phyloP scores from a whole-genome alignment of 2,329 filamentous ascomycete genomes.

The Sporothrix globosa region DNA sequence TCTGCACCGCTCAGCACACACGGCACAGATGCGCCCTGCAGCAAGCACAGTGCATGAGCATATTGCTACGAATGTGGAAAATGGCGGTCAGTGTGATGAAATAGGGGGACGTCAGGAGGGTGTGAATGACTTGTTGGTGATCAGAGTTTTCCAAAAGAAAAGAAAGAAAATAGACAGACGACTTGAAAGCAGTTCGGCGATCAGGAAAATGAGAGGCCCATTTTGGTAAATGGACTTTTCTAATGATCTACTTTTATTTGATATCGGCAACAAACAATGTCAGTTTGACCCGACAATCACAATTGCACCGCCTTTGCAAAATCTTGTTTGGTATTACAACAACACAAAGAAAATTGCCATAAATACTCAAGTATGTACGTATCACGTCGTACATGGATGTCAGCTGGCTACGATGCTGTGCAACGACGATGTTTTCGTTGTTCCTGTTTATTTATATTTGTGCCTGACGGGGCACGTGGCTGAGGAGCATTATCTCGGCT shows the following conservation, averaged over 20 bases:
- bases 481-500: not conserved
- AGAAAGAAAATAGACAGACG: not conserved
- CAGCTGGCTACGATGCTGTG: not conserved
- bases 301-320: too few relatives aligned
- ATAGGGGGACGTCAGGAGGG: too few relatives aligned
- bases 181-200: too few relatives aligned
- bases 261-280: too few relatives aligned
- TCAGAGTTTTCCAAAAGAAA: not conserved
- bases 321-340: too few relatives aligned
- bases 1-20: constrained; percentile 15
- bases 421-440: not conserved
- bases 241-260: too few relatives aligned
- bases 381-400: not conserved
- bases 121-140: too few relatives aligned
- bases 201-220: too few relatives aligned
- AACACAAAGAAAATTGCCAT: too few relatives aligned
- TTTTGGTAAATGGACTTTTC: too few relatives aligned
- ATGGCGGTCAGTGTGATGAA: constrained; percentile 12
- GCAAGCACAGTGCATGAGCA: not conserved
- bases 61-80: not conserved
- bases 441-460: constrained; percentile 6
- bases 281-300: too few relatives aligned
- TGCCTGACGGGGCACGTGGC: not conserved
- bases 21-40: constrained; percentile 6
- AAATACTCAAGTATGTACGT: not conserved